phyloP scores from a whole-genome alignment of 2,329 filamentous ascomycete genomes.

The Fusarium sp. region DNA sequence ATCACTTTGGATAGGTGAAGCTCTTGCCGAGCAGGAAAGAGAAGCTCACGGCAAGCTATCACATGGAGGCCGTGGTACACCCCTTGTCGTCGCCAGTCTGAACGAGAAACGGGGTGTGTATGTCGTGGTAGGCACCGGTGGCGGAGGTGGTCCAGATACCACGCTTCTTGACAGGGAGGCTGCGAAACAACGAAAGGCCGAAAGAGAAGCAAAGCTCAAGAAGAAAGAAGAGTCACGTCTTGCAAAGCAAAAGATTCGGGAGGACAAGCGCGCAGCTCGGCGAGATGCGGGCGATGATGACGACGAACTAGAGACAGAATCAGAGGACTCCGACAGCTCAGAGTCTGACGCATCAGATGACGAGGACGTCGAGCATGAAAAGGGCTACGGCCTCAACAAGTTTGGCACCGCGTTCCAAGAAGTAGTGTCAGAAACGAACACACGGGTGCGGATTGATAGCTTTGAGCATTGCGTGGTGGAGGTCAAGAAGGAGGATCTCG shows the following conservation, averaged over 20 bases:
- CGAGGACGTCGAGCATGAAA: slow-evolving; percentile 66
- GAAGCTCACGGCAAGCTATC: slow-evolving; percentile 79
- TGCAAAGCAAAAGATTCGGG: slow-evolving; percentile 71
- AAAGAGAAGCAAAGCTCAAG: slow-evolving; percentile 74
- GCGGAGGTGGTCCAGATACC: slow-evolving; percentile 83
- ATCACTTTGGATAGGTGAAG: slow-evolving; percentile 94
- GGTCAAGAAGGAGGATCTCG: slow-evolving; percentile 95
- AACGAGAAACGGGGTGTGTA: slow-evolving; percentile 92
- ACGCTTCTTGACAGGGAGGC: slow-evolving; percentile 78
- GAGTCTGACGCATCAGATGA: slow-evolving; percentile 67
- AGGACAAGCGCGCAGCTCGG: slow-evolving; percentile 73
- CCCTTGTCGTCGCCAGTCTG: slow-evolving; percentile 90
- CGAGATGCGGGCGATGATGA: slow-evolving; percentile 63
- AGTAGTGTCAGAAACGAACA: slow-evolving; percentile 91
- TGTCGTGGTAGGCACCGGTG: slow-evolving; percentile 92
- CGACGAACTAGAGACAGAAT: slow-evolving; percentile 64
- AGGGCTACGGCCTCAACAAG: slow-evolving; percentile 84
- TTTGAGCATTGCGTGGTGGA: slow-evolving; percentile 99
- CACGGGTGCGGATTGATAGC: slow-evolving; percentile 91
- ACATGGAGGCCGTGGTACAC: slow-evolving; percentile 80
- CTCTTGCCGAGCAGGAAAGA: slow-evolving; percentile 89
- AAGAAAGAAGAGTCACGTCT: slow-evolving; percentile 71
- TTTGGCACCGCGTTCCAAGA: slow-evolving; percentile 98
- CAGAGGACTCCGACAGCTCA: slow-evolving; percentile 58
- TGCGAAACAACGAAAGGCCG: slow-evolving; percentile 73